Percentiles rank a stretch among this genome's conserved stretches.
Conservation (phyloP, 23 red algal genomes). For the Gracilariopsis chorda region DNA sequence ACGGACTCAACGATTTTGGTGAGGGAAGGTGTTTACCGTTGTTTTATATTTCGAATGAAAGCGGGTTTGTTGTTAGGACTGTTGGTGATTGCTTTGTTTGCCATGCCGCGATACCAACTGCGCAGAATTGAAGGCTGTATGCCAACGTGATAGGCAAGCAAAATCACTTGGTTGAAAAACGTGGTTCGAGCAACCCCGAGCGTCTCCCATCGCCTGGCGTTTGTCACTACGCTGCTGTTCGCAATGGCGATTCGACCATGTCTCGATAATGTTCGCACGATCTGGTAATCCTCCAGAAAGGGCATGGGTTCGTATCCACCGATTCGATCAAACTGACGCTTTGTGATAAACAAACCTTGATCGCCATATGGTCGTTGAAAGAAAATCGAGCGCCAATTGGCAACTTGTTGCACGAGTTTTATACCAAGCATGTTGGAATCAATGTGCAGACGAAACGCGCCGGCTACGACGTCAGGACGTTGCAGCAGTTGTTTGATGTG, state of each 20-base stretch:
- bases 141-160: constrained; percentile 54
- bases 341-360: constrained; percentile 80
- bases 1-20: not conserved
- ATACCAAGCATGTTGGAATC: not conserved
- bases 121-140: constrained; percentile 3
- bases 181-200: constrained; percentile 81
- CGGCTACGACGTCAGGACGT: constrained; percentile 1
- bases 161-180: constrained; percentile 86
- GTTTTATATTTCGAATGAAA: not conserved
- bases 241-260: constrained; percentile 53
- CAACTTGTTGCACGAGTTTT: constrained; percentile 54
- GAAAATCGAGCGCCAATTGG: constrained; percentile 47
- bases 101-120: constrained; percentile 51
- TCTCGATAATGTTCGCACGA: constrained; percentile 25
- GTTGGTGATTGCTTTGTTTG: not conserved
- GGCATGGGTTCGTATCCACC: constrained; percentile 67
- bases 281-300: constrained; percentile 85
- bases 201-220: constrained; percentile 60
- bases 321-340: constrained; percentile 10
- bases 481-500: constrained; percentile 24
- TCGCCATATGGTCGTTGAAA: constrained; percentile 87
- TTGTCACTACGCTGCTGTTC: constrained; percentile 38
- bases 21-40: not conserved
- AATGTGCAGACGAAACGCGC: constrained; percentile 82
- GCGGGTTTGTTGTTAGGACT: not conserved